These are phyloP conservation scores for Arthroderma sp. DNA, from an alignment of 2,329 filamentous ascomycete species.

Conservation along the genomic window DNA sequence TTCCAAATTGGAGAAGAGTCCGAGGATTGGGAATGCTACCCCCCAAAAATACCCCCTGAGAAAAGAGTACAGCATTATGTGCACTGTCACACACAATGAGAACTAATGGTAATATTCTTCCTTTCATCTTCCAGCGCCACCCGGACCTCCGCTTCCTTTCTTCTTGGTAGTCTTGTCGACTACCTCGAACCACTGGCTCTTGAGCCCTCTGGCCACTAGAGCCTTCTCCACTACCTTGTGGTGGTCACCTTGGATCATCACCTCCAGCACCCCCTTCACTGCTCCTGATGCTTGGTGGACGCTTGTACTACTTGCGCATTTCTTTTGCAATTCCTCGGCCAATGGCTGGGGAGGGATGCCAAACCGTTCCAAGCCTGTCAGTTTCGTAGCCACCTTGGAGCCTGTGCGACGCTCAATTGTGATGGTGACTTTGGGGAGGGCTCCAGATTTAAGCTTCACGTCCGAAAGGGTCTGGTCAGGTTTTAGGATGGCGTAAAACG, in stretches of 20 bases:
- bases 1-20: too few relatives aligned
- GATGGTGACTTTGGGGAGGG: constrained; percentile 47
- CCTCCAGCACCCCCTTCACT: constrained; percentile 51
- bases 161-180: constrained; percentile 57
- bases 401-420: constrained; percentile 51
- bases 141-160: constrained; percentile 28
- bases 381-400: constrained; percentile 52
- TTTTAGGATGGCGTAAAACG: constrained; percentile 45
- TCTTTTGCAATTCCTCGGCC: constrained; percentile 53
- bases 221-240: constrained; percentile 47
- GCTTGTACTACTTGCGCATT: constrained; percentile 55
- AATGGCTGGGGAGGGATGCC: constrained; percentile 46
- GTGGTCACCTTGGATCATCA: constrained; percentile 56
- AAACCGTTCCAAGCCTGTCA: constrained; percentile 49
- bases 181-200: constrained; percentile 48
- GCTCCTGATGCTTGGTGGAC: constrained; percentile 50
- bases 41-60: too few relatives aligned
- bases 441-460: constrained; percentile 49
- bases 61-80: too few relatives aligned
- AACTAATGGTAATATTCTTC: too few relatives aligned
- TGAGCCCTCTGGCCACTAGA: constrained; percentile 46
- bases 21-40: too few relatives aligned
- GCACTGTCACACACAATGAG: too few relatives aligned
- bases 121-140: neutral
- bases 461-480: constrained; percentile 25